Base-by-base conservation (phyloP, 495 filamentous ascomycete genomes). In the Annulohypoxylon moriforme region DNA sequence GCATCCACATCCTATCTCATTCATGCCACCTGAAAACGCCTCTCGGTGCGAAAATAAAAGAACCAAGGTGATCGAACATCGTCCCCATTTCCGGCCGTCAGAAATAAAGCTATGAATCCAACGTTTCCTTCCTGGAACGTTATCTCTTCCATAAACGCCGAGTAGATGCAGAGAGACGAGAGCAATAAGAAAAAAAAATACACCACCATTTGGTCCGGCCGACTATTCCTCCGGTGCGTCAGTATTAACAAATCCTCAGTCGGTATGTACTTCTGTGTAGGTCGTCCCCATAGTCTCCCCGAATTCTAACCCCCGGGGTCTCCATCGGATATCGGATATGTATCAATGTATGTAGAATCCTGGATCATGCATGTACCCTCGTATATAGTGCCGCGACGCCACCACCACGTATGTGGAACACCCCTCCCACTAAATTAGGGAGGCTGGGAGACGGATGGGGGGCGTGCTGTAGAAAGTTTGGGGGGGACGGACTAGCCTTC, bases 151-250 rank as follows among this genome's bases (percentile, higher is more conserved):
- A 49, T 31, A 3, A 38, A 71, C 68, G 68, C 68, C 68, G 22
- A 47, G 50, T 50, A 67, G 56, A 71, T 71, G 68, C 68, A 67
- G 59, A 58, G 29, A 44, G 40, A 27, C 46, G 24, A 50, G 22
- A 11, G 16, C 27, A 55, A n/a, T 20, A 55, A 49, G 11, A 13
- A 40, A 40, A 40, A 14, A 4, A 40, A 40, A 40, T n/a, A 65
- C 34, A 60, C 50, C 53, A 56, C 36, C 27, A 34, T 42, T 36
- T 47, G 60, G 47, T 52, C 50, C 50, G 31, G 38, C 61, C 49
- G 22, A 20, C 16, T 18, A 36, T 22, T 20, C 40, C 47, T n/a
- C 64, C 64, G 47, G 42, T 42, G 47, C 42, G 42, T 40, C 64
- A 42, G 49, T 53, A 60, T n/a, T 53, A 53, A 67, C 59, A 62